Evolutionary conservation across 2,329 filamentous ascomycete genomes (phyloP), one percentile per base, ranked within the genome.

Genomic region (Cladosporium velox): DNA sequence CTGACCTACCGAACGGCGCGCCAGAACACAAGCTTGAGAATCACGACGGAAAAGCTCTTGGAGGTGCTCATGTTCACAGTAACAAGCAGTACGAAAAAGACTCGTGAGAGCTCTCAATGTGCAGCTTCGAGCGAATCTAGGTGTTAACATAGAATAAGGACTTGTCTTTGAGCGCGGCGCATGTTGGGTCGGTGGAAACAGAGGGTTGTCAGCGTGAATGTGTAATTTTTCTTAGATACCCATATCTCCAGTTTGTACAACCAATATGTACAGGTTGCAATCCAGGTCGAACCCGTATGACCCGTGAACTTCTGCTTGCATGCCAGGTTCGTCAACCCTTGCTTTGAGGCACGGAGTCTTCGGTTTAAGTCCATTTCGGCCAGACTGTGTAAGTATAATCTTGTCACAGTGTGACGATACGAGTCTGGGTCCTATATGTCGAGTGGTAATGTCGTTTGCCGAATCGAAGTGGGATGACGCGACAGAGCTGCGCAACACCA

Each of bases 1-100:
- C 73, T n/a, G 77, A 79, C n/a, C 72, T 82, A 4, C 80, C 81
- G 0, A 80, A 74, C 44, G 80, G 81, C 2, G 71, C 72, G 28
- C 77, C 79, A 12, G 79, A 81, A 67, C 71, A 74, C 8, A 73
- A 82, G 57, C 72, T 79, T 71, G 74, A 77, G 24, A 47, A 60
- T n/a, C 63, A 65, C 15, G 41, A 60, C 8, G 63, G 57, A 21
- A 44, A 59, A n/a, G 57, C 63, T 21, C 30, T 65, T 11, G 63
- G 63, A 12, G 51, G 51, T 8, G 26, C 47, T 15, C 59, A 65
- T 21, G 18, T 54, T 2, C 55, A 52, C 55, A 65, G 62, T 14
- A 58, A 63, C 47, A 63, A 63, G 60, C 44, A 65, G 24, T 51
- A 52, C 30, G 63, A 60, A 44, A 52, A 55, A 21, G 55, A 21